These are phyloP conservation scores for Trichoderma erinaceum DNA, from an alignment of 495 filamentous ascomycete species.

Conservation along the genomic window DNA sequence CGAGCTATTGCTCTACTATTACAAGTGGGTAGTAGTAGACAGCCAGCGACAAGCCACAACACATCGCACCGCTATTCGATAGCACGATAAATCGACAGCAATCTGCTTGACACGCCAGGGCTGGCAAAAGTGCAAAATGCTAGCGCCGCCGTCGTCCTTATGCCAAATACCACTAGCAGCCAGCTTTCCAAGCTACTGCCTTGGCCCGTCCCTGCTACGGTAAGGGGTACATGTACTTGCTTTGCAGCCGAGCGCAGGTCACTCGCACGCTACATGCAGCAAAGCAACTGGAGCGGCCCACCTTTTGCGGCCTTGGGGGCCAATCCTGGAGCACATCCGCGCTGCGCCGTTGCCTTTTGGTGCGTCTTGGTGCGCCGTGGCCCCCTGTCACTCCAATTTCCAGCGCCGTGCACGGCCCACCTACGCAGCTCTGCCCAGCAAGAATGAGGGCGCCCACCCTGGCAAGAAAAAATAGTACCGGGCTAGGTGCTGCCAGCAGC, in stretches of 20 bases:
- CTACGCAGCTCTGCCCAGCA: neutral
- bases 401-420: conserved; percentile 9
- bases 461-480: too few species aligned
- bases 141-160: too few species aligned
- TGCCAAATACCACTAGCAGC: neutral
- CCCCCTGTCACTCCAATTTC: conserved; percentile 9
- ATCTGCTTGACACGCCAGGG: too few species aligned
- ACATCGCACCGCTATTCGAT: too few species aligned
- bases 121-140: too few species aligned
- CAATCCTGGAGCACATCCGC: conserved; percentile 2
- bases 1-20: too few species aligned
- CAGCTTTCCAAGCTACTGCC: neutral
- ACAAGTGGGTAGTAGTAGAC: too few species aligned
- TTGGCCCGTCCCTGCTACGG: neutral
- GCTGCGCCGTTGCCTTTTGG: neutral
- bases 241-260: neutral
- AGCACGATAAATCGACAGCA: too few species aligned
- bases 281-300: neutral
- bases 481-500: neutral
- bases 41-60: too few species aligned
- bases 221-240: neutral
- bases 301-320: neutral
- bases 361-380: neutral
- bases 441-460: too few species aligned
- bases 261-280: neutral